Evolutionary conservation across 805 yeast genomes (phyloP), one percentile per base, ranked within the genome.

Genomic region (Saccharomyces mikatae): DNA sequence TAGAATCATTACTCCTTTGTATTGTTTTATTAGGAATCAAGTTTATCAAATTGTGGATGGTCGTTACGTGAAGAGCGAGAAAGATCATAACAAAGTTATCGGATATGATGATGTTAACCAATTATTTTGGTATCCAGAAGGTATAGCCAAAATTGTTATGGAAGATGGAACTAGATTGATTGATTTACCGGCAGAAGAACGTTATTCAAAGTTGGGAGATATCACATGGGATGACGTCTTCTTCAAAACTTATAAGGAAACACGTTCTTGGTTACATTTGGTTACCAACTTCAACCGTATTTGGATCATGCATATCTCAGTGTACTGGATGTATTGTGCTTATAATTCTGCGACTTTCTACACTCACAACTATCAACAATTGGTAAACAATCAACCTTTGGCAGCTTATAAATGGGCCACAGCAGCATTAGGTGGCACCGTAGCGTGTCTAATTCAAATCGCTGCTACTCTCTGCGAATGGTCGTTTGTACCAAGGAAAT

Each of bases 81-180:
- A 76, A 70, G 95, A 87, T 70, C 95, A 87, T 73, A 85, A 86
- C 74, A 76, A 81, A 60, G 76, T 87, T 60, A 80, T 87, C 66
- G 94, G 99, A 72, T 94, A 94, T 72, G 99, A 94, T 76, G 99
- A 94, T 78, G 96, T 94, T 57, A 94, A 94, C 74, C 99, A 94
- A 78, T 80, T 94, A 64, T 94, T 94, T 76, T 94, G 99, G 99
- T 94, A 94, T 74, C 97, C 98, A 51, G 97, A 94, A 75, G 99
- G 99, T 79, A 86, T 94, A 61, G 85, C 94, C 58, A 86, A 95
- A 74, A 91, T 94, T 65, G 81, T 86, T 51, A 81, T 92, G 66
- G 90, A 86, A 69, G 97, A 92, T 70, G 97, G 96, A 61, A 79
- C 96, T 26, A 83, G 96, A 71, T 78, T 94, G 64, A 88, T 92